Base-by-base conservation (phyloP, 208 protist species). In the Leishmania major region DNA sequence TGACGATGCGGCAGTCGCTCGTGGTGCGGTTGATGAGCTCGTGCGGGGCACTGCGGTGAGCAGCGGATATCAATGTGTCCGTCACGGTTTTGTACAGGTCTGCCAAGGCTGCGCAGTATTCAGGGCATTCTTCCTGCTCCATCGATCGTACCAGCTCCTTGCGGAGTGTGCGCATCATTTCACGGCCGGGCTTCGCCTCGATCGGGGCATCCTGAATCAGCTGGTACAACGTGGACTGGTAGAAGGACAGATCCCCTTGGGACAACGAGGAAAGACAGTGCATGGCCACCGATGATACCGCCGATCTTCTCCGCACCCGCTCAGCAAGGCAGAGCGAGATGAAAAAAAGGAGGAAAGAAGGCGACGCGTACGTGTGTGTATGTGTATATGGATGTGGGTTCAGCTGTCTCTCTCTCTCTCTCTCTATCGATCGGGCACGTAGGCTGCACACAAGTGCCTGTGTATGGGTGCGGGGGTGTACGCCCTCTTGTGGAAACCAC, bases 81-180 rank as follows among this genome's bases (percentile, higher is more conserved):
- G 88, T 93, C 37, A 96, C 92, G 4, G 90, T 88, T 85, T 96
- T 98, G 82, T 95, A 96, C 43, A 98, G 86, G 76, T 96, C 91
- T 0, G 85, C 88, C 35, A 96, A 78, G 25, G 89, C 91, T 57
- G 84, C 75, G 49, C 82, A 86, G 84, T 96, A 98, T 84, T 96
- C 93, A 8, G 71, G 79, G 51, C 84, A 91, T 64, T 96, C 93
- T 37, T 76, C 81, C 51, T 87, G 85, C 60, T 96, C 87, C 62
- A 90, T 79, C 1, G 91, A 91, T n/a, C 89, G 87, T 3, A 94
- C 85, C 7, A 98, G 79, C 82, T 98, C 93, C 69, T 92, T 95
- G 45, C 92, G 86, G 11, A 98, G 82, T 19, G 87, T 89, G 4
- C 84, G 86, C 87, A 96, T 91, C 89, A 98, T 96, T 49, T 95